Percentiles rank a stretch among this genome's conserved stretches.
These are phyloP conservation scores for Vigna trinervia DNA, from an alignment of 306 rosid species.

Conservation along the genomic window DNA sequence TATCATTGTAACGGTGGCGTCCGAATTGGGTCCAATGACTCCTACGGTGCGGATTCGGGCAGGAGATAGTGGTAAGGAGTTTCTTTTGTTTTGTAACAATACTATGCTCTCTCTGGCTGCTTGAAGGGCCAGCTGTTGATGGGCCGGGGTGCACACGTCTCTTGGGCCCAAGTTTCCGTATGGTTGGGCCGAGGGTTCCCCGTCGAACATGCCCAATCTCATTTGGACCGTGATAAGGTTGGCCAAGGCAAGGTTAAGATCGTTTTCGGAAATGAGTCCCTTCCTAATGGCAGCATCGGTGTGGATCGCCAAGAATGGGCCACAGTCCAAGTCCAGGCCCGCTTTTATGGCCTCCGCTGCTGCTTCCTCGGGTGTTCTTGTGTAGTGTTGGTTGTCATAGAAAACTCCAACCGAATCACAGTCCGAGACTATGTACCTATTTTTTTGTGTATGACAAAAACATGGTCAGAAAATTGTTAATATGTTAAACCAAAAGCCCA, in stretches of 20 bases:
- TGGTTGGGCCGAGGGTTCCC: conserved; percentile 62
- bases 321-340: conserved; percentile 89
- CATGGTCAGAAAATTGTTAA: too few relatives aligned
- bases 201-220: conserved; percentile 95
- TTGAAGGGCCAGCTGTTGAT: conserved; percentile 74
- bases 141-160: conserved; percentile 69
- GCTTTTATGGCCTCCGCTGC: conserved; percentile 77
- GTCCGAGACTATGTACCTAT: conserved; percentile 89
- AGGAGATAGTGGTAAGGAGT: conserved; percentile 63
- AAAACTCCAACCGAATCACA: conserved; percentile 86
- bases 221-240: conserved; percentile 78
- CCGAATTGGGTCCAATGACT: conserved; percentile 89
- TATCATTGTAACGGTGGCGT: conserved; percentile 84
- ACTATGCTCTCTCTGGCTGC: conserved; percentile 92
- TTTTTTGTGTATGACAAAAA: neutral
- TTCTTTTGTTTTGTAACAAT: conserved; percentile 59
- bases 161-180: conserved; percentile 71
- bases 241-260: conserved; percentile 70
- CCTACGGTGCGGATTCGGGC: conserved; percentile 58
- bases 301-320: conserved; percentile 73
- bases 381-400: conserved; percentile 78
- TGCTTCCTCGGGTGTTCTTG: conserved; percentile 78
- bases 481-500: neutral
- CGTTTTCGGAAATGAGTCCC: conserved; percentile 57
- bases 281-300: conserved; percentile 63